phyloP scores from a whole-genome alignment of 2,329 filamentous ascomycete species.

The Calcarisporium arbuscula region DNA sequence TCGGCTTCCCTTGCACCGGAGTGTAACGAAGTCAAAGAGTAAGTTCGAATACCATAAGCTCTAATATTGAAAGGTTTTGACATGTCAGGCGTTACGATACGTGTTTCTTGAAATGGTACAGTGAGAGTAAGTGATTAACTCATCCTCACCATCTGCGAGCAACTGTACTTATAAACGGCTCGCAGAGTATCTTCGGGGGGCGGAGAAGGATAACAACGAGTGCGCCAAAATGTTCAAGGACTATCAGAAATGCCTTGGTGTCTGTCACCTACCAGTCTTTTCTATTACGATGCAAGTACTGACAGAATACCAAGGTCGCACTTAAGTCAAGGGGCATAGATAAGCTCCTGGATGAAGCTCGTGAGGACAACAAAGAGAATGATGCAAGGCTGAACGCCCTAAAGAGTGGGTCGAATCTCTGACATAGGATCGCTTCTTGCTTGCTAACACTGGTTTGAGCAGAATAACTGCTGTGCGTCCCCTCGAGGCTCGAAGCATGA shows the following conservation, averaged over 20 bases:
- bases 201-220: constrained; percentile 73
- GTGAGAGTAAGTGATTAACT: constrained; percentile 68
- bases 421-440: too few species aligned
- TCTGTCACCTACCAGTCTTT: constrained; percentile 35
- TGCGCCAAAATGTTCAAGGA: constrained; percentile 81
- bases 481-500: too few species aligned
- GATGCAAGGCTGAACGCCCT: constrained; percentile 51
- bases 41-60: constrained; percentile 23
- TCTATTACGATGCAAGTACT: constrained; percentile 6
- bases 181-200: constrained; percentile 84
- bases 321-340: constrained; percentile 89
- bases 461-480: too few species aligned
- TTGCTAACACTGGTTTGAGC: too few species aligned
- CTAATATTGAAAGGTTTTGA: too few species aligned
- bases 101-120: constrained; percentile 99
- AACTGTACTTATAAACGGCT: constrained; percentile 2
- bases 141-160: constrained; percentile 10
- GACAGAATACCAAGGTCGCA: constrained; percentile 67
- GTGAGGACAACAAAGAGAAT: constrained; percentile 83
- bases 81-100: constrained; percentile 76
- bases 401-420: constrained; percentile 33
- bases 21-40: constrained; percentile 97
- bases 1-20: constrained; percentile 91
- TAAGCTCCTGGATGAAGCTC: constrained; percentile 83
- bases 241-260: constrained; percentile 80